Evolutionary conservation across 805 yeast species (phyloP), one percentile per base, ranked within the genome.

Genomic region (Myxozyma neotropica): DNA sequence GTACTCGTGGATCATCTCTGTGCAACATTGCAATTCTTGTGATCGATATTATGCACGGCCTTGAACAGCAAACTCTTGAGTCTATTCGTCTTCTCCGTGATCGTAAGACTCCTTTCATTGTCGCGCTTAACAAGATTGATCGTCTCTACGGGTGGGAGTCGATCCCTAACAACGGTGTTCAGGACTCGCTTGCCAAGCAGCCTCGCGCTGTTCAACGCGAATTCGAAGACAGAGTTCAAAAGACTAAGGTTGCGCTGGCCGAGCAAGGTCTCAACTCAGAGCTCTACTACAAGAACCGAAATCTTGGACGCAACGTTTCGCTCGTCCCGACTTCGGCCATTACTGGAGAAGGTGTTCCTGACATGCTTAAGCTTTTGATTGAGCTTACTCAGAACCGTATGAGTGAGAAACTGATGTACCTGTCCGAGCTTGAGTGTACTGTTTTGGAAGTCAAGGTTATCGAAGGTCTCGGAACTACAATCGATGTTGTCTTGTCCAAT

Each of bases 301-400:
- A 93, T 79, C 78, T 93, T 82, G 78, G 97, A 57, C 90, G 91
- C 74, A 90, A 86, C 71, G 99, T 94, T 57, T 91, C 97, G 38
- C 88, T 94, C 70, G 96, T 94, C 46, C 99, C 99, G 69, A 94
- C 99, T 19, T 93, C 98, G 64, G 99, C 99, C 57, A 95, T 92
- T 46, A 92, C 97, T 13, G 99, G 99, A 75, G 99, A 94, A 78
- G 99, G 99, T 88, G 95, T 94, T 69, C 99, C 99, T 52, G 99
- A 94, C 84, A 82, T 94, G 78, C 83, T 94, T 72, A 91, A 97
- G 93, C 82, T 94, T 75, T 80, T 94, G 72, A 82, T 94, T 70
- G 98, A 94, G 77, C 83, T 94, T 71, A 94, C 99, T 15, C 98
- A 94, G 78, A 88, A 89, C 85, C 88, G 99, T 80, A 94, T 94